phyloP scores from a whole-genome alignment of 75 land plant genomes.

The Pinus taeda region DNA sequence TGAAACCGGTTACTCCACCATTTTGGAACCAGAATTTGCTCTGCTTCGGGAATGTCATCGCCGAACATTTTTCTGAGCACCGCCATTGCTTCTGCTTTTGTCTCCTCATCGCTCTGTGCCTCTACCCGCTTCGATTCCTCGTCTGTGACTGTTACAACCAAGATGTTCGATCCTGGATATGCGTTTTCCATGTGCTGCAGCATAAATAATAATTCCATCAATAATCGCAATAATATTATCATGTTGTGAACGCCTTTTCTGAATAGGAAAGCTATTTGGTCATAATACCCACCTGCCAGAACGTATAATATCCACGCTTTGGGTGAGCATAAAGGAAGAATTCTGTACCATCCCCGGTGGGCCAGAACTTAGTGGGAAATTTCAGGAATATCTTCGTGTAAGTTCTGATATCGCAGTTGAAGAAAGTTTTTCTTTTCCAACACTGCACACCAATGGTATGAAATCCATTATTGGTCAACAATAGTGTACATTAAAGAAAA shows the following conservation, averaged over 20 bases:
- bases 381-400: no score
- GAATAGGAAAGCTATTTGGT: no score
- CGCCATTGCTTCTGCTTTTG: constrained; percentile 50
- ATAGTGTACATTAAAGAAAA: neutral
- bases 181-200: constrained; percentile 58
- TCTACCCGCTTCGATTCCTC: constrained; percentile 74
- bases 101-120: constrained; percentile 47
- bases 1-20: constrained; percentile 53
- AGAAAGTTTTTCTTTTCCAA: no score
- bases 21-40: constrained; percentile 52
- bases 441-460: no score
- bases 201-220: neutral
- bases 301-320: no score
- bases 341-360: no score
- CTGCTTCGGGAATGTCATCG: constrained; percentile 41
- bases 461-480: no score
- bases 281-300: neutral
- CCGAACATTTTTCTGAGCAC: constrained; percentile 67
- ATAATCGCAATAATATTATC: no score
- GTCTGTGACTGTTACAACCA: constrained; percentile 72
- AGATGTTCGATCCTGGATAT: constrained; percentile 51
- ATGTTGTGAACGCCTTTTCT: no score
- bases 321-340: no score
- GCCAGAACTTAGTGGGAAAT: no score
- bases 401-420: no score